phyloP scores from a whole-genome alignment of 2,329 filamentous ascomycete genomes.

The Thermoascus crustaceus region DNA sequence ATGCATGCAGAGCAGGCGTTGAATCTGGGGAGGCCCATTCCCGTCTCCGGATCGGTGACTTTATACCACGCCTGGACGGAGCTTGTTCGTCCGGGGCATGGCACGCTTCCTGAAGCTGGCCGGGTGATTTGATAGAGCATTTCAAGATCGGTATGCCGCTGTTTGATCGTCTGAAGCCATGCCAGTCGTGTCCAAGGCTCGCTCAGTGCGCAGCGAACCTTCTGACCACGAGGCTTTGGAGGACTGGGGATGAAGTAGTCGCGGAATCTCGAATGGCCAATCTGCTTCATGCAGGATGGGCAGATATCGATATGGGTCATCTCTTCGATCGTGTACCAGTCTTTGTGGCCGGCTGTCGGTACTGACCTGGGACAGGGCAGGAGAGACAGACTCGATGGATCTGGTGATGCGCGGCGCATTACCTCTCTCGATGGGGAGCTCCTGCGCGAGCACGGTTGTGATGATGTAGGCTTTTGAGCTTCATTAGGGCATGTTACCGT shows the following conservation, averaged over 20 bases:
- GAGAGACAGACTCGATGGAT: slow-evolving; percentile 32
- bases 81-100: slow-evolving; percentile 52
- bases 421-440: slow-evolving; percentile 10
- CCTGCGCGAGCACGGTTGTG: neutral
- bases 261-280: slow-evolving; percentile 64
- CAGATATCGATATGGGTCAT: slow-evolving; percentile 71
- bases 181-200: slow-evolving; percentile 76
- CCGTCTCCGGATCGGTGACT: slow-evolving; percentile 59
- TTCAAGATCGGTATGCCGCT: slow-evolving; percentile 56
- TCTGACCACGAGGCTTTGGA: slow-evolving; percentile 48
- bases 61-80: slow-evolving; percentile 64
- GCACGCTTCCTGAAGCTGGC: slow-evolving; percentile 47
- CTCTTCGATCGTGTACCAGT: slow-evolving; percentile 72
- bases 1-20: slow-evolving; percentile 68
- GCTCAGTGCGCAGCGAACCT: slow-evolving; percentile 70
- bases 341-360: slow-evolving; percentile 55
- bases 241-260: slow-evolving; percentile 57
- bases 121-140: slow-evolving; percentile 62
- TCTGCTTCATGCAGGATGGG: slow-evolving; percentile 64
- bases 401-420: slow-evolving; percentile 11
- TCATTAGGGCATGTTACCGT: too few species aligned
- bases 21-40: slow-evolving; percentile 60
- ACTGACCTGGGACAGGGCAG: slow-evolving; percentile 62
- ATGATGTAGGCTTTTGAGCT: too few species aligned
- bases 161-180: slow-evolving; percentile 70